Conservation (phyloP, 2,329 filamentous ascomycete genomes). For the Pseudogymnoascus sp. region DNA sequence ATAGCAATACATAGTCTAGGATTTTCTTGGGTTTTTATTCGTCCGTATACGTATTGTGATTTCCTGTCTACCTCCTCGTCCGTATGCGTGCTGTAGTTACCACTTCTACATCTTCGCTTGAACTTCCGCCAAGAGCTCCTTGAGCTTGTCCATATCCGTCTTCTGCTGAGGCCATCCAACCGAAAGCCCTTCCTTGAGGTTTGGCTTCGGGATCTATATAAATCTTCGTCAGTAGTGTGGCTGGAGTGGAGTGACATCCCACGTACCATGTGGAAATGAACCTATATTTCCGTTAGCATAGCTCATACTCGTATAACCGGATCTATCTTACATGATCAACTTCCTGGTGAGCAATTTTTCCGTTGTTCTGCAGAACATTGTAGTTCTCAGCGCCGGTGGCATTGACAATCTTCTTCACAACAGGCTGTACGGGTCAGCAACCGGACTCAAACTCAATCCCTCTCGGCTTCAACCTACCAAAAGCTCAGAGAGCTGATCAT, state of each 20-base stretch:
- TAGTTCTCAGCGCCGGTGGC: constrained; percentile 75
- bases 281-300: constrained; percentile 40
- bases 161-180: constrained; percentile 72
- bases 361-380: constrained; percentile 97
- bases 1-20: constrained; percentile 11
- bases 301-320: constrained; percentile 12
- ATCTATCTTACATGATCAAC: constrained; percentile 71
- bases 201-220: constrained; percentile 90
- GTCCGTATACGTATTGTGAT: background rate
- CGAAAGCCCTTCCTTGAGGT: constrained; percentile 69
- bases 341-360: constrained; percentile 80
- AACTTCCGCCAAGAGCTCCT: constrained; percentile 73
- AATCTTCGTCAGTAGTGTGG: background rate
- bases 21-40: background rate
- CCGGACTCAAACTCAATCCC: constrained; percentile 19
- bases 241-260: constrained; percentile 1
- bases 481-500: constrained; percentile 77
- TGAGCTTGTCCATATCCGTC: constrained; percentile 75
- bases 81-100: background rate
- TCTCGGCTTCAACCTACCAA: constrained; percentile 49
- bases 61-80: background rate
- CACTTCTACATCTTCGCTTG: constrained; percentile 73
- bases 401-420: constrained; percentile 78
- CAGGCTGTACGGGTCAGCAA: constrained; percentile 44
- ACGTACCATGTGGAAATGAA: constrained; percentile 87